phyloP scores from a whole-genome alignment of 23 red algal genomes.

The Gracilaria vermiculophylla region DNA sequence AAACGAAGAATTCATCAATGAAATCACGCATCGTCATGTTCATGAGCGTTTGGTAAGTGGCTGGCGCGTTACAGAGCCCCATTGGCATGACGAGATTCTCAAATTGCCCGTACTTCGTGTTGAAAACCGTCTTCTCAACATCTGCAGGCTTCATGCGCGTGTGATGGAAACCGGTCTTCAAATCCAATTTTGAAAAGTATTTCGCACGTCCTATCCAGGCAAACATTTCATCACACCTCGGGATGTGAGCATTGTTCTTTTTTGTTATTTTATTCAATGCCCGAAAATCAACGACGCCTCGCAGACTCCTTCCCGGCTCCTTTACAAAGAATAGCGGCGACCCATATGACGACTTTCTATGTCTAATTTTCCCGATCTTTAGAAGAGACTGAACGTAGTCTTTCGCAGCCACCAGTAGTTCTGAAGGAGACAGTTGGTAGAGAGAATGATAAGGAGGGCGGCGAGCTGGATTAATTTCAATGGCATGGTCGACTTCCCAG shows the following conservation, averaged over 20 bases:
- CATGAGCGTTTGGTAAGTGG: neutral
- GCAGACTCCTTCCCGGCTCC: neutral
- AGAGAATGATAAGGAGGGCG: neutral
- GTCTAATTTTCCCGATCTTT: neutral
- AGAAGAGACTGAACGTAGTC: neutral
- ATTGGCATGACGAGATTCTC: neutral
- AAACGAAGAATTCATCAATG: neutral
- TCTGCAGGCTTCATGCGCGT: neutral
- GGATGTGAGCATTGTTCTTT: neutral
- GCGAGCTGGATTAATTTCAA: neutral
- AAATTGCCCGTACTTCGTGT: slow-evolving; percentile 1
- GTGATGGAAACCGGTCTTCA: slow-evolving; percentile 12
- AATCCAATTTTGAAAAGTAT: too few species aligned
- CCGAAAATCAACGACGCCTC: neutral
- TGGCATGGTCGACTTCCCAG: neutral
- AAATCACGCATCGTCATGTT: neutral
- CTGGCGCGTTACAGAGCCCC: slow-evolving; percentile 18
- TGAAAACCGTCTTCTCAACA: neutral
- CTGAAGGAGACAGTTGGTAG: slow-evolving; percentile 8
- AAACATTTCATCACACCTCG: too few species aligned
- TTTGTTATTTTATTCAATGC: neutral
- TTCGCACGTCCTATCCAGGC: too few species aligned
- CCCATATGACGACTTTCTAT: slow-evolving; percentile 1
- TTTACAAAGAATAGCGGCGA: neutral
- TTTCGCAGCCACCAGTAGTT: neutral